These are phyloP conservation scores for Cladosporium oxysporum DNA, from an alignment of 2,329 filamentous ascomycete genomes.

Conservation along the genomic window DNA sequence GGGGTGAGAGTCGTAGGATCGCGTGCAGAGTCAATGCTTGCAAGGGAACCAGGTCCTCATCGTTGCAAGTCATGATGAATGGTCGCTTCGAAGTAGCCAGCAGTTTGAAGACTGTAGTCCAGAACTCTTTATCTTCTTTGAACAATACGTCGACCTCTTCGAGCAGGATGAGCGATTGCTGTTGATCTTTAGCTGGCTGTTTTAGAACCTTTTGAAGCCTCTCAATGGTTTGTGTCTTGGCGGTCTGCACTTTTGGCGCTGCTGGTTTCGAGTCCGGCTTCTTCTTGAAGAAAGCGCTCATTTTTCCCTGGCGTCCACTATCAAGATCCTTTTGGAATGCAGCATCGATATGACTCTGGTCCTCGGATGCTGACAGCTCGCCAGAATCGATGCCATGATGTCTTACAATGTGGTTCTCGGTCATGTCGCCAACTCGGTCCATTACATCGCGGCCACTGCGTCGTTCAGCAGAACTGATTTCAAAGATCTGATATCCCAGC, in stretches of 20 bases:
- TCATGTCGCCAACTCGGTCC: constrained; percentile 95
- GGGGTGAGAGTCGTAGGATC: constrained; percentile 72
- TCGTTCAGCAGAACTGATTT: constrained; percentile 82
- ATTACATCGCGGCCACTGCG: constrained; percentile 86
- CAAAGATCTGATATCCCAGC: constrained; percentile 89
- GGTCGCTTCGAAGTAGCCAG: constrained; percentile 85
- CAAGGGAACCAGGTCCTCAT: constrained; percentile 79
- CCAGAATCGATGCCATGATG: constrained; percentile 38
- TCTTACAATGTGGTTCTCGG: constrained; percentile 86
- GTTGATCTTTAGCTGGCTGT: constrained; percentile 58
- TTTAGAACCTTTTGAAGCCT: constrained; percentile 36
- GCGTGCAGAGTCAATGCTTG: constrained; percentile 77
- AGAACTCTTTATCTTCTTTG: constrained; percentile 95
- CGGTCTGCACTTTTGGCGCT: constrained; percentile 30
- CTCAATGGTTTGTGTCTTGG: constrained; percentile 28
- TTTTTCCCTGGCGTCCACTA: constrained; percentile 72
- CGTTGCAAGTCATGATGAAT: constrained; percentile 92
- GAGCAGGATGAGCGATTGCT: constrained; percentile 89
- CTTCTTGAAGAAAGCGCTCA: constrained; percentile 76
- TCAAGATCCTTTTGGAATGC: constrained; percentile 60
- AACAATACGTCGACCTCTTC: constrained; percentile 94
- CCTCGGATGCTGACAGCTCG: constrained; percentile 36
- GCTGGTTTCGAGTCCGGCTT: constrained; percentile 41
- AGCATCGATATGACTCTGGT: constrained; percentile 42
- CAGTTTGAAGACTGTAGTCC: constrained; percentile 76